A percentile compares a stretch with the other conserved stretches of the same genome.
phyloP scores from a whole-genome alignment of 2,329 filamentous ascomycete species.

The Alternaria sp. region DNA sequence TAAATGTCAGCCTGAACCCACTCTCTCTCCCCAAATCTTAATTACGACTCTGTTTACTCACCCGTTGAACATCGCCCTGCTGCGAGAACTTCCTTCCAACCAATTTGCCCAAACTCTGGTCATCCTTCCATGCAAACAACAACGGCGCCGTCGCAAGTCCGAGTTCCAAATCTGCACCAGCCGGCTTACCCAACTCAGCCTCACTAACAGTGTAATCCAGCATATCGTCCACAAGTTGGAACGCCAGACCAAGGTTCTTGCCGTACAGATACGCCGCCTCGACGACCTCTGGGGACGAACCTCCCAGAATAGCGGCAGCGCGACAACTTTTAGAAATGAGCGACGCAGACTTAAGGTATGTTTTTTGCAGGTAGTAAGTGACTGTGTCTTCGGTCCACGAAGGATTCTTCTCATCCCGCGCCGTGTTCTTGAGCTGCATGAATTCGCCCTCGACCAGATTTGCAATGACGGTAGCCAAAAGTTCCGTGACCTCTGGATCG shows the following conservation, averaged over 20 bases:
- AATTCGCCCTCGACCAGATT: conserved; percentile 99
- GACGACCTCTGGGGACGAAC: conserved; percentile 78
- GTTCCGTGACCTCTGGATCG: conserved; percentile 92
- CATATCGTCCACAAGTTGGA: conserved; percentile 98
- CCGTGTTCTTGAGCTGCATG: conserved; percentile 99
- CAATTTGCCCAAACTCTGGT: conserved; percentile 81
- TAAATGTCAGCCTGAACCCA: background rate
- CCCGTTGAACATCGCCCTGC: conserved; percentile 84
- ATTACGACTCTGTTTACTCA: conserved; percentile 57
- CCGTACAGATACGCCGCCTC: conserved; percentile 93
- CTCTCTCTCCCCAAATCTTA: background rate
- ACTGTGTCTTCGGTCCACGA: conserved; percentile 88
- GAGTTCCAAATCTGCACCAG: conserved; percentile 91
- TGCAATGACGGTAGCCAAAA: conserved; percentile 94
- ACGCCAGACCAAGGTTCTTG: conserved; percentile 91
- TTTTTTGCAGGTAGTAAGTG: conserved; percentile 96
- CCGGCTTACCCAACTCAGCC: conserved; percentile 89
- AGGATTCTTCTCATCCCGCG: conserved; percentile 83
- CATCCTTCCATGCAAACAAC: conserved; percentile 93
- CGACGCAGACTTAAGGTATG: conserved; percentile 95
- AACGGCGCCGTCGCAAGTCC: conserved; percentile 93
- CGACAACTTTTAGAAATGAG: conserved; percentile 96
- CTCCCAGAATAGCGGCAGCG: conserved; percentile 85
- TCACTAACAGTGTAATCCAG: conserved; percentile 92
- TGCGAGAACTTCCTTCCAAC: conserved; percentile 90